Base-by-base conservation (phyloP, 192 early-diverging fungal species). In the Backusella mclennaniae region DNA sequence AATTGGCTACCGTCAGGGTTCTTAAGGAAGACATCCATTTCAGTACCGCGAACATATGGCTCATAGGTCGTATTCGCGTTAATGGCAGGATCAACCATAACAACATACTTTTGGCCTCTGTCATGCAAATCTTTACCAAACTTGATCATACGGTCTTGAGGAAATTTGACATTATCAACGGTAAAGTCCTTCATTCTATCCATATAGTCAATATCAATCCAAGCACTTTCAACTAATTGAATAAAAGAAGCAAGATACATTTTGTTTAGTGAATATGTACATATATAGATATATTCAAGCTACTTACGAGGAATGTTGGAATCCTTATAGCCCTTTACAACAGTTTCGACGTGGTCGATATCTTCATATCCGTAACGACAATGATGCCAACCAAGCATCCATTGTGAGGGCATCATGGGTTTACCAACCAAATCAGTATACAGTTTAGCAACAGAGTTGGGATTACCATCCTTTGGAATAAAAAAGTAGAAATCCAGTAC, bases 141-240 rank as follows among this genome's bases (percentile, higher is more conserved):
- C 31, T 73, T 77, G 11, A 80, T 63, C 68, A 91, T 83, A 41
- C 88, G 82, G 3, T 76, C 49, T 9, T 85, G 72, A 1, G 92
- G 90, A 73, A 89, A 93, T 29, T 83, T 83, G 7, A 76, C 72
- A 0, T 83, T 79, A 53, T 91, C 87, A 44, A 86, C 90, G 0
- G 92, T 86, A 53, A 93, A 93, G 49, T 87, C 85, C 69, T 87
- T 88, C 33, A 76, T 84, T 8, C 38, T 21, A 39, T 92, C 89
- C 92, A 93, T 93, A 69, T 92, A 93, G 74, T 93, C 92, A 49
- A 93, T 88, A 73, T 92, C 91, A 9, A 88, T 89, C 91, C 91
- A 92, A 26, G 42, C 66, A 44, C 63, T 63, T 35, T 75, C 66
- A 35, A 73, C 73, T 73, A 39, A 49, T 49, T 0, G 3, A 14